Conservation (phyloP, 176 grass and related monocot genomes). For the Eleusine coracana region DNA sequence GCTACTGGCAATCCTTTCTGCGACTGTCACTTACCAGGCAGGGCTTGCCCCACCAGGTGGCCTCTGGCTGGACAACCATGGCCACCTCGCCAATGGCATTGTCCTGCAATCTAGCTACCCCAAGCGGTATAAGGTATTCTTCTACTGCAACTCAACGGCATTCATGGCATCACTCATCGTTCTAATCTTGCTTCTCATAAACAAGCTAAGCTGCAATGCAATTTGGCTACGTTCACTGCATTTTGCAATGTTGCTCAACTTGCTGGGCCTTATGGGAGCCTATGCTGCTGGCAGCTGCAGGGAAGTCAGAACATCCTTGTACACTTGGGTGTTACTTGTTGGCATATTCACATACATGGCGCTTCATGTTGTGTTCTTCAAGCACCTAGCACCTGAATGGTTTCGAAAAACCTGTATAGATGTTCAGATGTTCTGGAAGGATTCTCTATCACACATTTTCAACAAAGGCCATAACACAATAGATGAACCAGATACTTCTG, state of each 20-base stretch:
- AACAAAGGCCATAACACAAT: neutral
- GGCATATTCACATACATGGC: conserved; percentile 33
- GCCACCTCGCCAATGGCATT: conserved; percentile 41
- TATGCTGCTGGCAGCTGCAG: conserved; percentile 43
- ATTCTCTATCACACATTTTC: neutral
- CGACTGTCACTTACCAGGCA: conserved; percentile 47
- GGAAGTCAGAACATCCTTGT: conserved; percentile 31
- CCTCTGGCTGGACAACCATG: conserved; percentile 55
- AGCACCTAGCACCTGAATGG: conserved; percentile 21
- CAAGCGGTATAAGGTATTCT: conserved; percentile 45
- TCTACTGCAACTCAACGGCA: conserved; percentile 47
- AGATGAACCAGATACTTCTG: conserved; percentile 5
- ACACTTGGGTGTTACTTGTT: conserved; percentile 34
- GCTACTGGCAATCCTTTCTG: conserved; percentile 49
- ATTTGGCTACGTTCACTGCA: conserved; percentile 43
- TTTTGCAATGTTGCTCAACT: conserved; percentile 26
- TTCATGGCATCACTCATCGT: conserved; percentile 54
- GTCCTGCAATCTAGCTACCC: conserved; percentile 36
- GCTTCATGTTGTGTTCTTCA: conserved; percentile 46
- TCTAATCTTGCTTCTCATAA: conserved; percentile 36
- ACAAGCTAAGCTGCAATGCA: conserved; percentile 7
- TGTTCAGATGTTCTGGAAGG: conserved; percentile 24
- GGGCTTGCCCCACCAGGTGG: conserved; percentile 59
- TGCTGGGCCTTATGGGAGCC: conserved; percentile 34
- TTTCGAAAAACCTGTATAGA: neutral